Conservation (phyloP, 441 rosid genomes). For the Lepidium campestre region DNA sequence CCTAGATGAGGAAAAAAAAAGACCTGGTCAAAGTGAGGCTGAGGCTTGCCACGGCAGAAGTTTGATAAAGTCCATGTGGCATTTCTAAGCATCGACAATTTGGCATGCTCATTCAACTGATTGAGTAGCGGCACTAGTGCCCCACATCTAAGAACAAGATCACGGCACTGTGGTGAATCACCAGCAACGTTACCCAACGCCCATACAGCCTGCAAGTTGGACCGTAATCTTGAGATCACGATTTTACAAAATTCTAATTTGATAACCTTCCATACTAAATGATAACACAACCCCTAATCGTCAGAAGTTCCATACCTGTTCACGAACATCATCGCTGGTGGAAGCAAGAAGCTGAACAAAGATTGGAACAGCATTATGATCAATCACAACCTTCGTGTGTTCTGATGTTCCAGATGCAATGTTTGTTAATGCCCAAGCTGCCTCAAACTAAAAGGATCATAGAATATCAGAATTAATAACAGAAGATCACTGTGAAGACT, state of each 20-base stretch:
- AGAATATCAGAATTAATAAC: neutral
- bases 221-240: neutral
- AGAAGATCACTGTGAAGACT: neutral
- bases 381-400: slow-evolving; percentile 73
- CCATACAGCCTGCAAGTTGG: slow-evolving; percentile 67
- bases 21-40: slow-evolving; percentile 83
- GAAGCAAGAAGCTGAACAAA: slow-evolving; percentile 80
- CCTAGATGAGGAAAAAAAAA: neutral
- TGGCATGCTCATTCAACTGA: slow-evolving; percentile 73
- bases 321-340: slow-evolving; percentile 84
- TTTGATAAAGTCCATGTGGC: slow-evolving; percentile 96
- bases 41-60: slow-evolving; percentile 91
- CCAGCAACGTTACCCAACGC: slow-evolving; percentile 95
- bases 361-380: slow-evolving; percentile 76
- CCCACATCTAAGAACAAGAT: slow-evolving; percentile 72
- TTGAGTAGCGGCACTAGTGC: slow-evolving; percentile 61
- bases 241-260: neutral
- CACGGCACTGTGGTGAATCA: slow-evolving; percentile 84
- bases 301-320: slow-evolving; percentile 49
- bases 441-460: slow-evolving; percentile 50
- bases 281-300: neutral
- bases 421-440: slow-evolving; percentile 83
- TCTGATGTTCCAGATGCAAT: slow-evolving; percentile 91
- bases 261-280: neutral
- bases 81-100: slow-evolving; percentile 86